Evolutionary conservation across 176 grass and related monocot genomes (phyloP).

Genomic region (Rhynchospora tenuis): DNA sequence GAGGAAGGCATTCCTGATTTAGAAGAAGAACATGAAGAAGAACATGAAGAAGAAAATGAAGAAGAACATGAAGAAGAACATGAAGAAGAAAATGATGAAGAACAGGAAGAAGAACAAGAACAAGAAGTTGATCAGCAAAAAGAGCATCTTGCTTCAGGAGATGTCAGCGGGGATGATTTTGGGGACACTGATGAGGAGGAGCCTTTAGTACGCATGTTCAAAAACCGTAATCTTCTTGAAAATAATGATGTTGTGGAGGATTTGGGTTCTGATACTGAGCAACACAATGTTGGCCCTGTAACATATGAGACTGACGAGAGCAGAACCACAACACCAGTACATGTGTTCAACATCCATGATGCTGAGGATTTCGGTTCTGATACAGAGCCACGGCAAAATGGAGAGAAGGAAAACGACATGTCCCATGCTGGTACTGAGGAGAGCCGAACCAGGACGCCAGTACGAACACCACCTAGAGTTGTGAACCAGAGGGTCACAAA

Average conservation of each 20-base stretch:
- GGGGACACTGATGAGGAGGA: conserved; percentile 61
- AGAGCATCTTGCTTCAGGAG: conserved; percentile 35
- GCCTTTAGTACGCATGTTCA: conserved; percentile 65
- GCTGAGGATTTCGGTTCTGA: conserved; percentile 14
- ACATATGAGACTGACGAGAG: conserved; percentile 55
- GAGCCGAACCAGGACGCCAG: not conserved
- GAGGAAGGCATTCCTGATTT: conserved; percentile 94
- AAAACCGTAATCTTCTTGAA: conserved; percentile 42
- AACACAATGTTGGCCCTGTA: conserved; percentile 31
- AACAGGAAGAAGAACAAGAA: not conserved
- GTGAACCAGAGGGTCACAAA: not conserved
- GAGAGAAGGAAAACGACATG: conserved; percentile 13
- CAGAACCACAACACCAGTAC: conserved; percentile 35
- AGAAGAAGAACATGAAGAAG: conserved; percentile 72
- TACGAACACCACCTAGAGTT: not conserved
- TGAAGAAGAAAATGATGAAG: conserved; percentile 34
- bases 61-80: no score
- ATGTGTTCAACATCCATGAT: not conserved
- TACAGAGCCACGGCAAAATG: not conserved
- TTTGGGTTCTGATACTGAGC: conserved; percentile 22
- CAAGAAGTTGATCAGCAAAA: conserved; percentile 43
- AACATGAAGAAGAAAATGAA: conserved; percentile 16
- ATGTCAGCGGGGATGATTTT: conserved; percentile 57
- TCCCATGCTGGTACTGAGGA: conserved; percentile 13
- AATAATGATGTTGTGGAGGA: conserved; percentile 26